These are phyloP conservation scores for Filosporella fistucella DNA, from an alignment of 495 filamentous ascomycete species.

Conservation along the genomic window DNA sequence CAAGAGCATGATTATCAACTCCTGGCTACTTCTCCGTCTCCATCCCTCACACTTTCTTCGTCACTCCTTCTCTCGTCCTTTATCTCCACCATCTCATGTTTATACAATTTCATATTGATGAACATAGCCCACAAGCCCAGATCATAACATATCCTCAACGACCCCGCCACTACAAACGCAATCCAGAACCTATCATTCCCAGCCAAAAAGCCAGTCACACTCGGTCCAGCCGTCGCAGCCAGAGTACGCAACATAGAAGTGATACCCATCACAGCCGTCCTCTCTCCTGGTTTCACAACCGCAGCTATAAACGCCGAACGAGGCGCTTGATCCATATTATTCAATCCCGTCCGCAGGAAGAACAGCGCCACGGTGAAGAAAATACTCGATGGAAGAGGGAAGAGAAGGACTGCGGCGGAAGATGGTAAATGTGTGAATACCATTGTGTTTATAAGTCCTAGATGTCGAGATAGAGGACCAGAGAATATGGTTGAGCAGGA, in stretches of 20 bases:
- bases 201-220: constrained; percentile 64
- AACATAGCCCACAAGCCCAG: constrained; percentile 67
- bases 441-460: constrained; percentile 84
- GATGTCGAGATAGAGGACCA: constrained; percentile 65
- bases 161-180: constrained; percentile 67
- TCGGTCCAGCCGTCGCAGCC: constrained; percentile 58
- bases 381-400: constrained; percentile 55
- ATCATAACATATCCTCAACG: constrained; percentile 67
- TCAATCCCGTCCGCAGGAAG: constrained; percentile 60
- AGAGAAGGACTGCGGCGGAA: constrained; percentile 62
- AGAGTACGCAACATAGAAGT: constrained; percentile 64
- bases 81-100: constrained; percentile 19
- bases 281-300: constrained; percentile 64
- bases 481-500: constrained; percentile 66
- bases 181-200: constrained; percentile 60
- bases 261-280: constrained; percentile 73
- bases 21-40: neutral
- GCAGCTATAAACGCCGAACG: constrained; percentile 74
- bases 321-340: constrained; percentile 81
- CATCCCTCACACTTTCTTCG: constrained; percentile 25
- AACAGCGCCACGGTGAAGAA: constrained; percentile 57
- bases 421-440: constrained; percentile 82
- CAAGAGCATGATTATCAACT: too few species aligned
- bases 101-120: constrained; percentile 32
- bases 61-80: constrained; percentile 17